A percentile compares a stretch with the other conserved stretches of the same genome.
Conservation (phyloP, 23 red algal species). For the Cyanidioschyzon merolae region DNA sequence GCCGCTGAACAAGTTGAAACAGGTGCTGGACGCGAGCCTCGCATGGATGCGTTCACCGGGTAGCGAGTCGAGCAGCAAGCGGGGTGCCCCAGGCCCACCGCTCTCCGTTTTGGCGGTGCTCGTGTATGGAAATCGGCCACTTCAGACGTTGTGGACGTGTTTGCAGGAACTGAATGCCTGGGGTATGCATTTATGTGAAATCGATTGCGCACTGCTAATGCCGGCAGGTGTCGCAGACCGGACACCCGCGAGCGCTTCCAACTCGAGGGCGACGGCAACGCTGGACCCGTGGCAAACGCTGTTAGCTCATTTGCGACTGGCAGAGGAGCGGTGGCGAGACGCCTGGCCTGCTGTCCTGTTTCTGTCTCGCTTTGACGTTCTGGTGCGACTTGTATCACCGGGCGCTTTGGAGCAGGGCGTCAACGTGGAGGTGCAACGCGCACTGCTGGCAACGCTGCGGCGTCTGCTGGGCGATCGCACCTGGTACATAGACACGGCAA, state of each 20-base stretch:
- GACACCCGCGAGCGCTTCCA: neutral
- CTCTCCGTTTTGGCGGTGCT: neutral
- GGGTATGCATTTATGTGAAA: slow-evolving; percentile 12
- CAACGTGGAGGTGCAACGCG: neutral
- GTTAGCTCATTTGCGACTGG: slow-evolving; percentile 12
- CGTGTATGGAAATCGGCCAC: neutral
- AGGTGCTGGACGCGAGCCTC: neutral
- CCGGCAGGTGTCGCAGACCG: neutral
- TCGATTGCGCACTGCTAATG: slow-evolving; percentile 1
- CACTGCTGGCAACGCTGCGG: neutral
- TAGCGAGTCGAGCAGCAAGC: neutral
- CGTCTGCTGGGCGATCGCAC: neutral
- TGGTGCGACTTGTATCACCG: neutral
- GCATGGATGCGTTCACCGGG: neutral
- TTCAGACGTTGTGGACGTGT: neutral
- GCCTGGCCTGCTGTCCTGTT: neutral
- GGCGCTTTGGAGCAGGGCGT: neutral
- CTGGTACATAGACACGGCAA: neutral
- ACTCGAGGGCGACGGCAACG: neutral
- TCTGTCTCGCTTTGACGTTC: neutral
- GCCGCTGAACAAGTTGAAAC: neutral
- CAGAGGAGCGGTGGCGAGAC: neutral
- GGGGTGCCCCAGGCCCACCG: neutral
- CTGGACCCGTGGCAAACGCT: slow-evolving; percentile 1
- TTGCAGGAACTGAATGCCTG: neutral